These are phyloP conservation scores for Eucalyptus cloeziana DNA, from an alignment of 345 rosid species.

Conservation along the genomic window DNA sequence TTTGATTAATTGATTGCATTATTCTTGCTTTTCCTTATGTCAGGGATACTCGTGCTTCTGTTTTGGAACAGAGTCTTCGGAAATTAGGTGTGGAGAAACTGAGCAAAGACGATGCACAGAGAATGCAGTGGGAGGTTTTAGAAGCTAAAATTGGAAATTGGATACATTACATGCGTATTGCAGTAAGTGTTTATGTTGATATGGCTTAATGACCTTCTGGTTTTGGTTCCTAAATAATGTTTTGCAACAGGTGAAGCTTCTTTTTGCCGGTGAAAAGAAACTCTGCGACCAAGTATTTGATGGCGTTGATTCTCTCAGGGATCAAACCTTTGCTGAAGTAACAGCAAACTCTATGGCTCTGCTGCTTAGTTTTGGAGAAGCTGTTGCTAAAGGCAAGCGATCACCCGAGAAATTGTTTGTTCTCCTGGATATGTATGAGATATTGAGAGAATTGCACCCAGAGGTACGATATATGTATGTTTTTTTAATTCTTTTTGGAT, in stretches of 20 bases:
- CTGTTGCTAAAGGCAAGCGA: constrained; percentile 94
- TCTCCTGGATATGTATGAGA: constrained; percentile 94
- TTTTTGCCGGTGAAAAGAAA: constrained; percentile 82
- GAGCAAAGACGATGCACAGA: constrained; percentile 93
- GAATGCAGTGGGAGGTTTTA: constrained; percentile 97
- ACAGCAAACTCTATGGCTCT: constrained; percentile 61
- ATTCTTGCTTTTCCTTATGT: background rate
- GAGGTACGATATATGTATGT: constrained; percentile 41
- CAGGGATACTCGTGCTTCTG: constrained; percentile 84
- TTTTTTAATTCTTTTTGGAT: background rate
- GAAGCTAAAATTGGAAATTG: constrained; percentile 97
- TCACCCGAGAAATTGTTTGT: constrained; percentile 94
- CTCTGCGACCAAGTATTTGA: constrained; percentile 80
- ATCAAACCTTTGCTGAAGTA: constrained; percentile 85
- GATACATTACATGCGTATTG: constrained; percentile 94
- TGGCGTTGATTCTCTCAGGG: constrained; percentile 63
- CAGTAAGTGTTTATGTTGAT: constrained; percentile 29
- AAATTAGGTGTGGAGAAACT: constrained; percentile 94
- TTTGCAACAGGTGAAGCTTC: constrained; percentile 71
- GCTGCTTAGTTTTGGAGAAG: constrained; percentile 95
- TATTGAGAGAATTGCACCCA: constrained; percentile 86
- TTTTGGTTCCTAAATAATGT: background rate
- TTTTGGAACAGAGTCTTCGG: constrained; percentile 77
- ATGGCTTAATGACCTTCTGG: background rate
- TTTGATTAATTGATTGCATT: background rate